Base-by-base conservation (phyloP, 495 filamentous ascomycete genomes). In the Daldinia loculata region DNA sequence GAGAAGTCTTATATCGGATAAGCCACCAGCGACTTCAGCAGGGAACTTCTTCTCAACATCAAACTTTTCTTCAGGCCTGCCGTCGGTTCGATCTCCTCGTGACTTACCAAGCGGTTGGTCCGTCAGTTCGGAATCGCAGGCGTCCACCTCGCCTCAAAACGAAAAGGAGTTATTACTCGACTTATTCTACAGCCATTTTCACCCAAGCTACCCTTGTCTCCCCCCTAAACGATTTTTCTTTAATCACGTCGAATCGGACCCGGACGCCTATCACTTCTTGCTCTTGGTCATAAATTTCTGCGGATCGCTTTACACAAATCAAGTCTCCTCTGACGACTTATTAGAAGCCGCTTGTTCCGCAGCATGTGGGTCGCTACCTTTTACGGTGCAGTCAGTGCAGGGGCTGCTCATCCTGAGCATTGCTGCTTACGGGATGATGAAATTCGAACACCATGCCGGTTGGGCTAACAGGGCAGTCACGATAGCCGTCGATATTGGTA, bases 371-470 rank as follows among this genome's bases (percentile, higher is more conserved):
- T 76, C 76, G 34, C 74, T 84, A 38, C 74, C 82, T 5, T 81
- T 82, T 38, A 86, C 85, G 53, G 86, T 84, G 11, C 89, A 87
- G 69, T 83, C 83, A 30, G 84, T 93, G 2, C 91, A 93, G 74
- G 87, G 89, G 4, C 79, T 92, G 34, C 76, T 93, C 14, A 75
- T 93, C 4, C 82, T 89, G 34, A 84, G 90, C 8, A 88, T 92
- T 63, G 88, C 87, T 4, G 81, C 92, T 4, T 89, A 92, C 66
- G 87, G 87, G 27, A 83, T 85, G 48, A 88, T 89, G 69, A 87
- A 91, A 62, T 84, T 86, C 9, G 72, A 77, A 22, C 83, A 86
- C 60, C 84, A 87, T 9, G 79, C 83, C 0, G 80, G 84, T 34
- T 86, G 89, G 56, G 83, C 91, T 4, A 79, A 85, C 52, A 75